Evolutionary conservation across 2,329 filamentous ascomycete genomes (phyloP), one percentile per base, ranked within the genome.

Genomic region (Hypoxylon sp.): DNA sequence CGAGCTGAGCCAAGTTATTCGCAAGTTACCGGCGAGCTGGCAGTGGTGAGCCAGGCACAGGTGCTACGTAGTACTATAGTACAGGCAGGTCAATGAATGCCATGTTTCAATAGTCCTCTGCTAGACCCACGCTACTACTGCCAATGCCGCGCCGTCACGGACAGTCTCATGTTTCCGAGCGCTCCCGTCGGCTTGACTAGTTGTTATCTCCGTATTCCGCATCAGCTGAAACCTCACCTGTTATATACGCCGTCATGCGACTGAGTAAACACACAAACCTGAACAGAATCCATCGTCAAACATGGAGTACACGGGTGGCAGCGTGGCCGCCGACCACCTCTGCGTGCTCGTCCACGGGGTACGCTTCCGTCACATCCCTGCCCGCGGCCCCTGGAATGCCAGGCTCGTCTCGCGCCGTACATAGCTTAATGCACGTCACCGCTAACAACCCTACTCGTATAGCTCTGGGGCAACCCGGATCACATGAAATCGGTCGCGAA

Each of bases 341-440:
- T 89, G 87, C 69, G 88, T 94, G 37, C 80, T 94, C 40, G 87
- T 92, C 48, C 90, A 94, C 71, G 85, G 90, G 77, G 87, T 90
- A 83, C 73, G 83, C 74, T 60, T 56, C 49, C 60, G 43, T 42
- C 40, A 13, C 35, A 50, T 49, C 31, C 53, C 57, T 53, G 50
- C 41, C 52, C 17, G 15, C 31, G 11, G 2, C 35, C 35, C 35
- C 35, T n/a, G 18, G 35, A 23, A 40, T 23, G 4, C 35, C 35
- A 10, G 11, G 20, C 35, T 40, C 18, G 17, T 40, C 20, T 3
- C 3, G 35, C 15, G 18, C 21, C 6, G 58, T 67, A n/a, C n/a
- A n/a, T n/a, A n/a, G n/a, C n/a, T n/a, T n/a, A n/a, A 55, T 67
- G 55, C 37, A 55, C 50, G 48, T 57, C 49, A 43, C 38, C 56